Conservation (phyloP, 768 basidiomycete species). For the Suillus americanus region DNA sequence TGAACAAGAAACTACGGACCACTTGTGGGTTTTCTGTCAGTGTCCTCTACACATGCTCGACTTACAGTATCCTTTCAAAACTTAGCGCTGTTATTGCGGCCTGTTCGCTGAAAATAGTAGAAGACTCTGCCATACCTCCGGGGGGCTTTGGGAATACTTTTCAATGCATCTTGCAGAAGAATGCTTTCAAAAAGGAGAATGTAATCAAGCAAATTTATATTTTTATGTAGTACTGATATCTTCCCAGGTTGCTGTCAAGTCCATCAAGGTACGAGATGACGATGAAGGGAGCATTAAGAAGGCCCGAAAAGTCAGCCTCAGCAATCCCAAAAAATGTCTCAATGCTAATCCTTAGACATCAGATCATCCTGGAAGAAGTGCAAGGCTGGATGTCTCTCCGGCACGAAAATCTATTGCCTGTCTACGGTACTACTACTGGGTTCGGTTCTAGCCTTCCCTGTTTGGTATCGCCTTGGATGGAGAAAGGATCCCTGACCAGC, state of each 20-base stretch:
- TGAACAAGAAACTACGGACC: not conserved
- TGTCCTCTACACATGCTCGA: not conserved
- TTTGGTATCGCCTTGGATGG: slow-evolving; percentile 24
- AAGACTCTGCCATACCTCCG: not conserved
- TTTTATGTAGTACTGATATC: not conserved
- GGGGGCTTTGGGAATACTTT: slow-evolving; percentile 1
- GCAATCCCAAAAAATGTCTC: not conserved
- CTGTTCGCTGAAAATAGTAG: not conserved
- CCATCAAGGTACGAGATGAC: slow-evolving; percentile 1
- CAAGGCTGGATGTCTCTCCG: slow-evolving; percentile 19
- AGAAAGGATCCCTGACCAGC: slow-evolving; percentile 15
- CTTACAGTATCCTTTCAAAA: not conserved
- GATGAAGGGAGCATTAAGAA: not conserved
- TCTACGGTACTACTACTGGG: slow-evolving; percentile 19
- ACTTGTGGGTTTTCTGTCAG: not conserved
- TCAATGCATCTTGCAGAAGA: not conserved
- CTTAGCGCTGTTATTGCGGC: not conserved
- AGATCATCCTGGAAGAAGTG: slow-evolving; percentile 11
- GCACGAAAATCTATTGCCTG: slow-evolving; percentile 22
- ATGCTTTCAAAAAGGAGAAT: not conserved
- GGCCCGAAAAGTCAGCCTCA: not conserved
- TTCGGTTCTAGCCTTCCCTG: slow-evolving; percentile 21
- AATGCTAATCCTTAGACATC: not conserved
- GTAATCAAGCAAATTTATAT: not conserved
- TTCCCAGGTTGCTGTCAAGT: not conserved